Evolutionary conservation across 352 stramenopile species (phyloP), one percentile per base, ranked within the genome.

Genomic region (Pilasporangium apinafurcum): DNA sequence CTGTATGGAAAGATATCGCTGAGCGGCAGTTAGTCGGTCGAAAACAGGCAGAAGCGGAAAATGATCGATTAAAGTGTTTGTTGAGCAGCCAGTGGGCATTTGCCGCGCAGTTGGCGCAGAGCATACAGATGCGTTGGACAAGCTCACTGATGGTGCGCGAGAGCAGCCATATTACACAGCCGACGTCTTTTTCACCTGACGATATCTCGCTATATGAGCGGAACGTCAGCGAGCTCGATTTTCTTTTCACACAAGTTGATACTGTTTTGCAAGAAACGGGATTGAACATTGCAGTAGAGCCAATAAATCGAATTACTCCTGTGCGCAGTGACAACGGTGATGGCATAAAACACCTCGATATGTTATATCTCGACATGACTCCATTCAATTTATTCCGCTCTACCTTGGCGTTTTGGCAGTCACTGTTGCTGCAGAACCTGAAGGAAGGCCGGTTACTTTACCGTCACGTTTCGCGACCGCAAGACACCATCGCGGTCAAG

Each of bases 1-100:
- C 34, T 13, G 28, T 36, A 27, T 51, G 44, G 44, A 36, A 51
- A 22, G 34, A 36, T 10, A 51, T 51, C 12, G 34, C 44, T n/a
- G 7, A 27, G 6, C 20, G 37, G 14, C 44, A 51, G 10, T 21
- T 28, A 13, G 44, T 37, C 10, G 34, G 14, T 16, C 44, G 27
- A 14, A 22, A 21, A 5, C 14, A 34, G 31, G 35, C 44, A 5
- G 34, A 51, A 21, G 34, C 44, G 1, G 44, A 51, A 36, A 51
- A 51, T 17, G 17, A 14, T 10, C 16, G 33, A 6, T n/a, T 52
- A 28, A 44, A 44, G 21, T 12, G 34, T 29, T 34, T 45, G 14
- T 3, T 52, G 13, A 13, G 29, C 17, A 29, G 18, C 1, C 36
- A 45, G 21, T n/a, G 44, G 6, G 35, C 14, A 14, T 45, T 52